Base-by-base conservation (phyloP, 768 basidiomycete genomes). In the Chalciporus piperatus region DNA sequence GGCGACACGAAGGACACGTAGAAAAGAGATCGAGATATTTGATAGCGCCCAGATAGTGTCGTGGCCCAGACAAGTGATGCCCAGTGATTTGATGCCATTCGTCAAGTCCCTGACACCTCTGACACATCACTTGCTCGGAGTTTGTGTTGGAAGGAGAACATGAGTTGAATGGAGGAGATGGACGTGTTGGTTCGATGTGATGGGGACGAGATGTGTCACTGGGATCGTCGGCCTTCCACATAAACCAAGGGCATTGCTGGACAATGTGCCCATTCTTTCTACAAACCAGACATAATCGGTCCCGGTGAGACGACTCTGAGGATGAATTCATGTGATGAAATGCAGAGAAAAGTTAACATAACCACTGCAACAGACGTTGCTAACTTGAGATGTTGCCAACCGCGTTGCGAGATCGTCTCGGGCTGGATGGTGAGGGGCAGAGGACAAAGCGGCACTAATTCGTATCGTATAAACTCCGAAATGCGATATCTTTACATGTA, bases 281-380 rank as follows among this genome's bases (percentile, higher is more conserved):
- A 23, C 58, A 57, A 30, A 48, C 11, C 25, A 59, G 28, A 27
- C 58, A 53, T 30, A 62, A 55, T 10, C 33, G 41, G n/a, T 55
- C 22, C 3, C n/a, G n/a, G n/a, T 6, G 35, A 30, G 17, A 44
- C 13, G 17, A 17, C 47, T 39, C 25, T 1, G 19, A n/a, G 6
- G 27, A 9, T 27, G 27, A 27, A 27, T 27, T 1, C 27, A 27
- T 27, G 27, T 27, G 27, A 27, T 27, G 27, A 9, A 9, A 27
- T 27, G 27, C 27, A 27, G 27, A 27, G 27, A 27, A 27, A 27
- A 22, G n/a, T n/a, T n/a, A n/a, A n/a, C n/a, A n/a, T n/a, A n/a
- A 22, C 2, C 22, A 22, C 22, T 2, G 22, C 22, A 22, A 22
- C 22, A 22, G 22, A 22, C 22, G 22, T 22, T 22, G 22, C 22